Conservation (phyloP, 768 basidiomycete genomes). For the Goffeauzyma gilvescens region DNA sequence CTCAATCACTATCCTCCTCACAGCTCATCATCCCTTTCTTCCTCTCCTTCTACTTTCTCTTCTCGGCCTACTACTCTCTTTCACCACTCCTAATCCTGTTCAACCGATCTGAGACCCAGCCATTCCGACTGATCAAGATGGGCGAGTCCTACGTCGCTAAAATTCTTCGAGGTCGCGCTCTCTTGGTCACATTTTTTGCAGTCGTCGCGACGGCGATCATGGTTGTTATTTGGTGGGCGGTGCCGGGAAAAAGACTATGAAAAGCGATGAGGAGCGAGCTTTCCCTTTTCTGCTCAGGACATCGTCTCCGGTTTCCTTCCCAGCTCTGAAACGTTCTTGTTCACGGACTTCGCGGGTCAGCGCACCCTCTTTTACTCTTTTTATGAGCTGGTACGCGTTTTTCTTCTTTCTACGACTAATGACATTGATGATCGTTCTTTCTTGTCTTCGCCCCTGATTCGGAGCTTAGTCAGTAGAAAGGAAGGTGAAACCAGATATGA, state of each 20-base stretch:
- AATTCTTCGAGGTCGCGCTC: conserved; percentile 66
- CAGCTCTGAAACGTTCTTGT: neutral
- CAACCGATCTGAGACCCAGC: conserved; percentile 85
- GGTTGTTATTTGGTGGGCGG: conserved; percentile 85
- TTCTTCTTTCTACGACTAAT: too few species aligned
- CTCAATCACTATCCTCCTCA: too few species aligned
- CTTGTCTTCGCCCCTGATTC: too few species aligned
- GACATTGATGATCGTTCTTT: too few species aligned
- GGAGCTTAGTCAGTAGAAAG: too few species aligned
- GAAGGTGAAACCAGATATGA: too few species aligned
- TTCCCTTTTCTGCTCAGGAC: too few species aligned
- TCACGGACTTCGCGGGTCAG: too few species aligned
- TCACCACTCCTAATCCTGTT: conserved; percentile 89
- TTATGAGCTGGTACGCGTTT: too few species aligned
- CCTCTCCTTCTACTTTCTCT: conserved; percentile 68
- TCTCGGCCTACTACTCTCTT: conserved; percentile 92
- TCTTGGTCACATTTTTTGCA: conserved; percentile 49
- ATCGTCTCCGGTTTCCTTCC: neutral
- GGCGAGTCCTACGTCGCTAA: conserved; percentile 87
- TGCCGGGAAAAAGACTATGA: conserved; percentile 77
- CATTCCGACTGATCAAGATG: conserved; percentile 80
- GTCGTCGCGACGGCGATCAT: conserved; percentile 56
- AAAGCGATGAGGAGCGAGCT: neutral
- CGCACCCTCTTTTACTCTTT: too few species aligned
- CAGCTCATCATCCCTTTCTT: conserved; percentile 90